Percentiles rank a stretch among this genome's conserved stretches.
phyloP scores from a whole-genome alignment of 2,329 filamentous ascomycete species.

The Paecilomyces variotii region DNA sequence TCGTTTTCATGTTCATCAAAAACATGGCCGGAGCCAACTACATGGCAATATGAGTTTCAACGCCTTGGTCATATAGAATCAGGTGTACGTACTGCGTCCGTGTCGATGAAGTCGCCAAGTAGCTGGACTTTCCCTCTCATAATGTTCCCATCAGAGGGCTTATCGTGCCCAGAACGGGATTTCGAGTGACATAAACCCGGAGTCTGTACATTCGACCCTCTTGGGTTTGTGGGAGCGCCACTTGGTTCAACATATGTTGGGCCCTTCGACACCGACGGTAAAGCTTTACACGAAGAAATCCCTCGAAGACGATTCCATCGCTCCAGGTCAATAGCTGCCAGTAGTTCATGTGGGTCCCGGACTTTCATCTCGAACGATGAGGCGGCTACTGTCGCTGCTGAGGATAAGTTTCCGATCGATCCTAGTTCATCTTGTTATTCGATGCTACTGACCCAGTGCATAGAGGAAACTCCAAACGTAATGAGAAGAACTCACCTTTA shows the following conservation, averaged over 20 bases:
- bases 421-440: conserved; percentile 13
- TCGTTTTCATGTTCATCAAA: conserved; percentile 20
- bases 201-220: too few relatives aligned
- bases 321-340: conserved; percentile 19
- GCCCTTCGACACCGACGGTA: neutral
- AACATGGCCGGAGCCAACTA: conserved; percentile 36
- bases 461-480: neutral
- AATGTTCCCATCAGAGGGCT: neutral
- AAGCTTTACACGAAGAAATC: too few relatives aligned
- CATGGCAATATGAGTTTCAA: neutral
- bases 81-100: conserved; percentile 20
- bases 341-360: conserved; percentile 27
- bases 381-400: conserved; percentile 41
- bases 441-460: neutral
- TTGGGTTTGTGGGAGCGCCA: neutral
- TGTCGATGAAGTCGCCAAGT: conserved; percentile 41
- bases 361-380: conserved; percentile 40
- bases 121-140: conserved; percentile 30
- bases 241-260: conserved; percentile 6
- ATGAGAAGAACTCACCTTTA: conserved; percentile 19
- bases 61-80: neutral
- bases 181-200: too few relatives aligned
- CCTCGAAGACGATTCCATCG: conserved; percentile 5
- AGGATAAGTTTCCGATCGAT: conserved; percentile 38
- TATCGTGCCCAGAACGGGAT: too few relatives aligned